Evolutionary conservation across 805 yeast species (phyloP).

Genomic region (Candida andamanensis): DNA sequence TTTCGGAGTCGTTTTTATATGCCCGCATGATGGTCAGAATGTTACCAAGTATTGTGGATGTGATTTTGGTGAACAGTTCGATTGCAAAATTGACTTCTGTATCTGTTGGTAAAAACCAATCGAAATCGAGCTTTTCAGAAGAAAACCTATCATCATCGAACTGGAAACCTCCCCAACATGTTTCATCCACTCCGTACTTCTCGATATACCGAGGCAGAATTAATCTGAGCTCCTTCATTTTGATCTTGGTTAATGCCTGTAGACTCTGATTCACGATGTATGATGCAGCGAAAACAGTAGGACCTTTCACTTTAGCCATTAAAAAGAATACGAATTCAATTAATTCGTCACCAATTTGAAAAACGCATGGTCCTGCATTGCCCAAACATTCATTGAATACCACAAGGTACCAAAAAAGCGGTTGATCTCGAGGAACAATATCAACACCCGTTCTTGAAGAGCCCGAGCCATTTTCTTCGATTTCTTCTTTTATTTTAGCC

Average conservation of each 20-base stretch:
- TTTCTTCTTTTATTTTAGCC: conserved; percentile 56
- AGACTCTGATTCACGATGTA: conserved; percentile 64
- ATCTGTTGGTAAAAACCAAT: conserved; percentile 71
- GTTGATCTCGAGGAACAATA: conserved; percentile 71
- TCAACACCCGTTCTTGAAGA: conserved; percentile 59
- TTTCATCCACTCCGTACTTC: conserved; percentile 37
- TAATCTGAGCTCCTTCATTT: conserved; percentile 51
- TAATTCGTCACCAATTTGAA: conserved; percentile 43
- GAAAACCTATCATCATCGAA: conserved; percentile 49
- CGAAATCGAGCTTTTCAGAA: conserved; percentile 45
- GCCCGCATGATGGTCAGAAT: conserved; percentile 33
- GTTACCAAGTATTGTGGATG: conserved; percentile 37
- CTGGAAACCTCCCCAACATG: conserved; percentile 75
- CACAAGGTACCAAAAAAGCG: conserved; percentile 64
- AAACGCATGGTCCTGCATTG: conserved; percentile 52
- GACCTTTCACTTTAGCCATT: conserved; percentile 54
- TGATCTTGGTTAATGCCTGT: conserved; percentile 56
- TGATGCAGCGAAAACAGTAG: conserved; percentile 56
- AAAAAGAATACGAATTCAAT: conserved; percentile 40
- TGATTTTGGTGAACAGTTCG: conserved; percentile 48
- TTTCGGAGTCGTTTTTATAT: conserved; percentile 14
- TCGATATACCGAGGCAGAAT: conserved; percentile 42
- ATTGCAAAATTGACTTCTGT: conserved; percentile 58
- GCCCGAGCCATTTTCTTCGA: conserved; percentile 79
- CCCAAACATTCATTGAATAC: conserved; percentile 67